Evolutionary conservation across 78 protist species (phyloP).

Genomic region (Dictyostelium discoideum): DNA sequence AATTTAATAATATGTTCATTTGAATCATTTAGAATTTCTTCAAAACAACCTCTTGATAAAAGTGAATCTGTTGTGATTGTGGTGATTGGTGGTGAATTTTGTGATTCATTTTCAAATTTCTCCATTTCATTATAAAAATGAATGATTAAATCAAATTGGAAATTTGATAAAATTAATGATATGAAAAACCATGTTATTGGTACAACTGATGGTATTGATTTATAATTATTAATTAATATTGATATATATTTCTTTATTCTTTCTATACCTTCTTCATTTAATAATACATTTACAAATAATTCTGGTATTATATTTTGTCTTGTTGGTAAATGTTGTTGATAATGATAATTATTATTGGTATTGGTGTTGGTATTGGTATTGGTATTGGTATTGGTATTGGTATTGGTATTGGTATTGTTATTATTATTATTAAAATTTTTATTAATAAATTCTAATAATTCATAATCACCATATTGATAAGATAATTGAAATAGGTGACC

Average conservation of each 20-base stretch:
- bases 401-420: no score
- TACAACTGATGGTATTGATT: neutral
- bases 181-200: neutral
- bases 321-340: neutral
- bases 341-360: no score
- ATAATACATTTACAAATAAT: neutral
- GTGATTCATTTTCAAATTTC: neutral
- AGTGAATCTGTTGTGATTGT: neutral
- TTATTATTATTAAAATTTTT: no score
- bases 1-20: neutral
- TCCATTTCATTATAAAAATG: neutral
- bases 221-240: neutral
- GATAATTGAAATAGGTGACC: neutral
- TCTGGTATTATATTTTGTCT: conserved; percentile 3
- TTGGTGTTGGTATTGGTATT: no score
- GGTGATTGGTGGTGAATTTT: neutral
- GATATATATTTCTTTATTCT: neutral
- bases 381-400: no score
- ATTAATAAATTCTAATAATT: neutral
- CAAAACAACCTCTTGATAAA: neutral
- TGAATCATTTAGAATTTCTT: neutral
- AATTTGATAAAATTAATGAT: neutral
- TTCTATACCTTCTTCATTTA: neutral
- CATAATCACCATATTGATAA: neutral
- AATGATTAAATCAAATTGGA: neutral